Conservation (phyloP, 2,329 filamentous ascomycete species). For the Fusarium euwallaceae region DNA sequence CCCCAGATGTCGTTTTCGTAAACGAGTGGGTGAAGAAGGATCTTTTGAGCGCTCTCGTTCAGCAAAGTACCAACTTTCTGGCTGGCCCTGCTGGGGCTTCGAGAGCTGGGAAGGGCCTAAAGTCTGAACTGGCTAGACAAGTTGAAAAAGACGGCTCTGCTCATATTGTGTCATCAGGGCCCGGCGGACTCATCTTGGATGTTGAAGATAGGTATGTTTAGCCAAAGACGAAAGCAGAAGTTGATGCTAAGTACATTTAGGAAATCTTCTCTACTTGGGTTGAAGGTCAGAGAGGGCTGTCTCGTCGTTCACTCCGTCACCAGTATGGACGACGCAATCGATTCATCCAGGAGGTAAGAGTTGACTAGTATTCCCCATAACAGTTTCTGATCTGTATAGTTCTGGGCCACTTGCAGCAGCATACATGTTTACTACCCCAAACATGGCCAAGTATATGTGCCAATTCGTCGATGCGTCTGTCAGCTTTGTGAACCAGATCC, state of each 20-base stretch:
- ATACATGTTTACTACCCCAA: slow-evolving; percentile 27
- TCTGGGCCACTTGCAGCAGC: slow-evolving; percentile 13
- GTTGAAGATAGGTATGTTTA: slow-evolving; percentile 10
- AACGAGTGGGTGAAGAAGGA: slow-evolving; percentile 45
- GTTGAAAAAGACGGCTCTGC: slow-evolving; percentile 23
- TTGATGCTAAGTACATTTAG: not conserved
- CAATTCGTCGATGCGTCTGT: slow-evolving; percentile 25
- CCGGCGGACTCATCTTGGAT: slow-evolving; percentile 24
- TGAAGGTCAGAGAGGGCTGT: slow-evolving; percentile 21
- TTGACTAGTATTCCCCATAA: rapidly evolving
- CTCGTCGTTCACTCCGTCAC: slow-evolving; percentile 31
- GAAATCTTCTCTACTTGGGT: slow-evolving; percentile 4
- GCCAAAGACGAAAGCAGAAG: rapidly evolving
- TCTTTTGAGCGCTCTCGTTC: slow-evolving; percentile 24
- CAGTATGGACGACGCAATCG: slow-evolving; percentile 35
- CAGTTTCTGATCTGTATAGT: not conserved
- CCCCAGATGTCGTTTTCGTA: slow-evolving; percentile 36
- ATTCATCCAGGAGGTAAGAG: slow-evolving; percentile 10
- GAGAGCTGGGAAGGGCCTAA: not conserved
- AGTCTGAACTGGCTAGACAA: not conserved
- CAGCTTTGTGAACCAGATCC: slow-evolving; percentile 28
- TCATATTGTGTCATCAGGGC: slow-evolving; percentile 21
- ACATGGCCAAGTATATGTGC: slow-evolving; percentile 28
- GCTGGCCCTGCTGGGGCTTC: not conserved
- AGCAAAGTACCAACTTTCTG: slow-evolving; percentile 23